Evolutionary conservation across 2,329 filamentous ascomycete species (phyloP), one percentile per base, ranked within the genome.

Genomic region (Stagonosporopsis cucurbitacearum): DNA sequence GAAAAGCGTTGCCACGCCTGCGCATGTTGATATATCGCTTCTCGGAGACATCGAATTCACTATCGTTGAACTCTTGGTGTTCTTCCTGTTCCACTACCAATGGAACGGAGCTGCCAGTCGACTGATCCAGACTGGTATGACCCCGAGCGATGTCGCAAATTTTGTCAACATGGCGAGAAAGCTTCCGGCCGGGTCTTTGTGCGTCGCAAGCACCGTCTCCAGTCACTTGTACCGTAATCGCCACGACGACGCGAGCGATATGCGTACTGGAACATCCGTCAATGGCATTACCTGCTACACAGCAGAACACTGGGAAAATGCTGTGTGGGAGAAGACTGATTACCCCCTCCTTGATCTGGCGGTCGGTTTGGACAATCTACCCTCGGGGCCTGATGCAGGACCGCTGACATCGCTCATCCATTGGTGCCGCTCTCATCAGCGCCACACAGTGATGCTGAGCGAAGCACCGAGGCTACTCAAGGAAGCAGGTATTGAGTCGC

Each of bases 311-410:
- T 68, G 65, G 65, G 22, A 25, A 0, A 53, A 58, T 32, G n/a
- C 40, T 0, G 37, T 43, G 1, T 62, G 50, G 50, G 58, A 60
- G 6, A 46, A 23, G 9, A 55, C 37, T 1, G 61, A 68, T 20
- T 68, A 68, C 19, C 65, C 65, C 2, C 47, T 68, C 4, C 56
- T 67, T 1, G 64, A 47, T 1, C 57, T 68, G 2, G 39, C 59
- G 0, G 59, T 62, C 7, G 64, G 64, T 0, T 30, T 68, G 3
- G 25, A 36, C 3, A 15, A 52, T 1, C 39, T 64, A 7, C 65
- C 65, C 2, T 36, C 53, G 1, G 64, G 61, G 3, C 1, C 20
- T 0, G 63, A 68, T 41, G 64, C 64, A 1, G 64, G 65, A 0
- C 64, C 65, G 1, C 28, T 67, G 19, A 67, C 65, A 0, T 32